These are phyloP conservation scores for Piper longum DNA, from an alignment of 164 flowering plant genomes.

Conservation along the genomic window DNA sequence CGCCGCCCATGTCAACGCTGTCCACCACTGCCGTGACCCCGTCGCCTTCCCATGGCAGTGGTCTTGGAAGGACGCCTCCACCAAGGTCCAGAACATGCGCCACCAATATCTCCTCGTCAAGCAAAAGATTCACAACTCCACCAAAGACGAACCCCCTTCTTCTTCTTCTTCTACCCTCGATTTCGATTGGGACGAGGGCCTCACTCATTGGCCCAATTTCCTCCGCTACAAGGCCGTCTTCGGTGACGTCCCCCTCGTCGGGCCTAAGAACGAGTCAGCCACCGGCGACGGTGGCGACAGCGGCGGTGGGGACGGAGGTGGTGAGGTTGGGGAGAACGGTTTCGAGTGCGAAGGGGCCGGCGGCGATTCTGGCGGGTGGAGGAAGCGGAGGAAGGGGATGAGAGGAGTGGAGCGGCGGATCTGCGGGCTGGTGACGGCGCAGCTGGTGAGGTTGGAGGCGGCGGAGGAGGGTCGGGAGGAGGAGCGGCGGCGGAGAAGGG, in stretches of 20 bases:
- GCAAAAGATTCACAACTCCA: constrained; percentile 62
- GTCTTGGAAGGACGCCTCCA: constrained; percentile 19
- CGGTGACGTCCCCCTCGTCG: constrained; percentile 52
- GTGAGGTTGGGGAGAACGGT: constrained; percentile 31
- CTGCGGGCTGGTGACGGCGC: no score
- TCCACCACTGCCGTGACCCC: constrained; percentile 62
- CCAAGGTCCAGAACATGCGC: constrained; percentile 94
- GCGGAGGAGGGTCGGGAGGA: constrained; percentile 52
- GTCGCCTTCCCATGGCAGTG: constrained; percentile 69
- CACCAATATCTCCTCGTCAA: constrained; percentile 83
- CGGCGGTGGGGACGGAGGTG: constrained; percentile 42
- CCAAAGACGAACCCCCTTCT: no score
- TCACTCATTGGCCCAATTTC: constrained; percentile 77
- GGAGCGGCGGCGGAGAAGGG: constrained; percentile 50
- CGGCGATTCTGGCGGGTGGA: no score
- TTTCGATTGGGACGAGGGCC: constrained; percentile 75
- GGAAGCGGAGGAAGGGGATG: no score
- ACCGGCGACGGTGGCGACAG: not conserved
- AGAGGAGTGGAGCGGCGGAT: no score
- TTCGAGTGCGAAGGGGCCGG: no score
- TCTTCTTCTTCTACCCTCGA: no score
- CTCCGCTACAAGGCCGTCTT: constrained; percentile 76
- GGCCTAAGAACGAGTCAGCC: constrained; percentile 5
- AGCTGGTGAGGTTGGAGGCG: constrained; percentile 12
- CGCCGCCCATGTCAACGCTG: constrained; percentile 51